Evolutionary conservation across 2,329 filamentous ascomycete genomes (phyloP).

Genomic region (Nemania bipapillata): DNA sequence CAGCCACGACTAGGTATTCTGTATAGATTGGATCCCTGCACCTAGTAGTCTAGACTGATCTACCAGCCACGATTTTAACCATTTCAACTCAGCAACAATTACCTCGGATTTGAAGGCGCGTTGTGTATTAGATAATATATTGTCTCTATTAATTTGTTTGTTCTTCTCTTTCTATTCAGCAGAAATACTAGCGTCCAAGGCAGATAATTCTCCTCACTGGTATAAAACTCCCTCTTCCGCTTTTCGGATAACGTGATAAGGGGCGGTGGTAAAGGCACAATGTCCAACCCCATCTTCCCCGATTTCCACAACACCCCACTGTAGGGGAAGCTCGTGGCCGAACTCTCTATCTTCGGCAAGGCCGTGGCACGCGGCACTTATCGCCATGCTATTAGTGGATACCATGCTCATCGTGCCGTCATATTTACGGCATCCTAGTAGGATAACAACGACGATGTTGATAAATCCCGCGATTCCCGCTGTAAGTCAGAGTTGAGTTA

Average conservation of each 20-base stretch:
- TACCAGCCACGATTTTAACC: too few species aligned
- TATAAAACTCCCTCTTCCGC: slow-evolving; percentile 29
- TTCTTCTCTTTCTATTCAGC: neutral
- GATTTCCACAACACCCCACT: slow-evolving; percentile 46
- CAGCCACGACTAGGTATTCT: too few species aligned
- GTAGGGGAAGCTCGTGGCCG: slow-evolving; percentile 45
- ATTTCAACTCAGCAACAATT: too few species aligned
- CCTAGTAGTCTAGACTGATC: too few species aligned
- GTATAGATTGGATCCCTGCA: too few species aligned
- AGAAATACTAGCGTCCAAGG: neutral
- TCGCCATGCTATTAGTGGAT: slow-evolving; percentile 49
- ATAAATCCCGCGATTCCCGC: slow-evolving; percentile 36
- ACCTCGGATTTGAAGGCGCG: too few species aligned
- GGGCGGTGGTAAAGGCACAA: slow-evolving; percentile 44
- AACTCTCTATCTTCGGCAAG: slow-evolving; percentile 39
- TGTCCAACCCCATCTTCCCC: slow-evolving; percentile 35
- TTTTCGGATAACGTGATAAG: slow-evolving; percentile 24
- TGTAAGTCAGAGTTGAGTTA: slow-evolving; percentile 8
- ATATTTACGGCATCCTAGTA: slow-evolving; percentile 46
- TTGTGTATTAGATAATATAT: too few species aligned
- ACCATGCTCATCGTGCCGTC: slow-evolving; percentile 51
- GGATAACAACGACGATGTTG: slow-evolving; percentile 35
- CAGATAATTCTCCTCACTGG: slow-evolving; percentile 6
- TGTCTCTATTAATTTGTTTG: too few species aligned
- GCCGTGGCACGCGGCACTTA: slow-evolving; percentile 49